phyloP scores from a whole-genome alignment of 805 yeast species.

The Sugiyamaella marilandica region DNA sequence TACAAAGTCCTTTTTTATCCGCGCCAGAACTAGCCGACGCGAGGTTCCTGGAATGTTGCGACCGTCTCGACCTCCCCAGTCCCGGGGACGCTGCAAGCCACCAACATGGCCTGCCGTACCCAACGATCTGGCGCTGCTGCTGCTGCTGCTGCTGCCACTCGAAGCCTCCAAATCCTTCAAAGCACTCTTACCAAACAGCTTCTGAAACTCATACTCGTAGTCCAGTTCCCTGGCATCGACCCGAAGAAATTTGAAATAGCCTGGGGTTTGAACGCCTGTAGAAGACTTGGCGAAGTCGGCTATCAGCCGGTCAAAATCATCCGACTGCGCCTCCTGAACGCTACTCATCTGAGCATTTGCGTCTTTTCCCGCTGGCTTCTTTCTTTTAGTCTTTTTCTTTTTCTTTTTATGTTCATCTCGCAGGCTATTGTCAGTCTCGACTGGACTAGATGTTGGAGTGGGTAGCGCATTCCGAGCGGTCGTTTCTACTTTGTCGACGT shows the following conservation, averaged over 20 bases:
- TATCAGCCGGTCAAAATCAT: conserved; percentile 4
- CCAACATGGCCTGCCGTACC: conserved; percentile 31
- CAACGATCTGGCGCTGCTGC: neutral
- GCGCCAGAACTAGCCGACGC: conserved; percentile 61
- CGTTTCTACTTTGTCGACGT: neutral
- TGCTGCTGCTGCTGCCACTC: conserved; percentile 18
- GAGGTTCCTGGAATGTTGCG: conserved; percentile 69
- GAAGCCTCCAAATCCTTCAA: conserved; percentile 26
- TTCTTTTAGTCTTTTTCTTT: conserved; percentile 23
- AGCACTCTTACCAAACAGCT: conserved; percentile 57
- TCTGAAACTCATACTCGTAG: conserved; percentile 69
- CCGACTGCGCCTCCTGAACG: neutral
- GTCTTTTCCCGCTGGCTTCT: conserved; percentile 12
- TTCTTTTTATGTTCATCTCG: neutral
- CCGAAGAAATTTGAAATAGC: conserved; percentile 35
- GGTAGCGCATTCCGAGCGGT: neutral
- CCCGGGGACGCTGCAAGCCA: conserved; percentile 51
- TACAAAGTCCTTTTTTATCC: conserved; percentile 74
- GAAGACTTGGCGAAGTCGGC: conserved; percentile 32
- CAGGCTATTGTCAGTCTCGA: neutral
- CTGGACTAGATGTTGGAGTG: neutral
- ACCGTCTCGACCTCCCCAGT: conserved; percentile 82
- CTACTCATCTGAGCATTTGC: too few relatives aligned
- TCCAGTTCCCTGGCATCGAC: conserved; percentile 54
- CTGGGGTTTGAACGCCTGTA: conserved; percentile 29